Conservation (phyloP, 2,329 filamentous ascomycete genomes). For the Nothomitra cinnamomea region DNA sequence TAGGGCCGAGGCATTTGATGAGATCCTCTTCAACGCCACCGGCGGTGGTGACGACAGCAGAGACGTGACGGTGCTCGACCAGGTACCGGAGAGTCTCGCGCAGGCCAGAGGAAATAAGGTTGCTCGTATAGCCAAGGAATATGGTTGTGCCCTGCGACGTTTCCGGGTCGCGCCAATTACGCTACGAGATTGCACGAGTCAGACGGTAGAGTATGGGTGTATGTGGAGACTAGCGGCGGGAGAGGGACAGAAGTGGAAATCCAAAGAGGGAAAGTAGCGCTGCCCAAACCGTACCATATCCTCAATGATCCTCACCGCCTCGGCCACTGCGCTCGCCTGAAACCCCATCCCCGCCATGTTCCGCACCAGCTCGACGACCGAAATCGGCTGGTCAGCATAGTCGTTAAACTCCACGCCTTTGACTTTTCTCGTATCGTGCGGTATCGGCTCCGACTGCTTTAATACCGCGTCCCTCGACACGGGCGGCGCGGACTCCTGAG, state of each 20-base stretch:
- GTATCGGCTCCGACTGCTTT: conserved; percentile 66
- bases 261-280: conserved; percentile 4
- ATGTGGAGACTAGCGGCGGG: background rate
- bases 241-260: background rate
- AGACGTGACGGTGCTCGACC: conserved; percentile 82
- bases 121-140: conserved; percentile 94
- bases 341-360: conserved; percentile 80
- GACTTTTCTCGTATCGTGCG: conserved; percentile 61
- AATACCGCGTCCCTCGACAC: conserved; percentile 60
- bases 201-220: too few species aligned
- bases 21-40: conserved; percentile 94
- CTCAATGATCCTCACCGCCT: conserved; percentile 84
- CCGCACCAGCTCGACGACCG: conserved; percentile 66
- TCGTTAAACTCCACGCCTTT: conserved; percentile 86
- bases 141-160: conserved; percentile 72
- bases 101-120: conserved; percentile 89
- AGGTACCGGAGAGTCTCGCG: conserved; percentile 84
- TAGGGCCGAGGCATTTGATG: conserved; percentile 92
- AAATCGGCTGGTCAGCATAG: conserved; percentile 40
- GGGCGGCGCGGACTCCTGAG: conserved; percentile 19
- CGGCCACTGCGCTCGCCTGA: conserved; percentile 63
- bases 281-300: conserved; percentile 71
- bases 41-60: conserved; percentile 84
- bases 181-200: too few species aligned
- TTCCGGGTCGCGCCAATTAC: conserved; percentile 66